These are phyloP conservation scores for Lentinula lateritia DNA, from an alignment of 768 basidiomycete genomes.

Conservation along the genomic window DNA sequence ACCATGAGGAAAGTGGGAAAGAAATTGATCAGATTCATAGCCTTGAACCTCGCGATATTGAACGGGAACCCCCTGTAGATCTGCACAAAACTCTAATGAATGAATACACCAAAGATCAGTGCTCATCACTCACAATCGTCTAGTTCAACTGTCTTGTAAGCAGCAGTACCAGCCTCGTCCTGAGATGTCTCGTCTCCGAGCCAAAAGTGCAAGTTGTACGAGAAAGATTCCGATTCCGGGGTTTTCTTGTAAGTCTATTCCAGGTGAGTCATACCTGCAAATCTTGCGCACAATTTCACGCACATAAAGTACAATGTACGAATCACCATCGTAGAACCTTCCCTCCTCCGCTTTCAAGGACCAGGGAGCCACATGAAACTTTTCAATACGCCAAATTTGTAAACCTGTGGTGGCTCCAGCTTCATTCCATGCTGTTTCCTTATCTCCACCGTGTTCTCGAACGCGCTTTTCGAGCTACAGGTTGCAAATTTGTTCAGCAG, in stretches of 20 bases:
- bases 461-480: slow-evolving; percentile 52
- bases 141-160: slow-evolving; percentile 62
- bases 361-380: slow-evolving; percentile 51
- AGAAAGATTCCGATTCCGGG: slow-evolving; percentile 39
- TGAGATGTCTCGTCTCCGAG: slow-evolving; percentile 52
- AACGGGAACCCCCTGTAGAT: slow-evolving; percentile 49
- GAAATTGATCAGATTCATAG: slow-evolving; percentile 46
- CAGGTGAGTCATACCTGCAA: not conserved
- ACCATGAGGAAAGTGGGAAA: slow-evolving; percentile 40
- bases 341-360: slow-evolving; percentile 44
- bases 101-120: not conserved
- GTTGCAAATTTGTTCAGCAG: not conserved
- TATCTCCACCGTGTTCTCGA: slow-evolving; percentile 44
- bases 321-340: slow-evolving; percentile 60
- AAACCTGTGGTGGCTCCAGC: slow-evolving; percentile 39
- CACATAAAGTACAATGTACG: slow-evolving; percentile 60
- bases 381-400: slow-evolving; percentile 56
- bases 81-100: slow-evolving; percentile 21
- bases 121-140: slow-evolving; percentile 46
- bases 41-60: slow-evolving; percentile 61
- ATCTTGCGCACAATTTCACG: slow-evolving; percentile 12
- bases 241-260: slow-evolving; percentile 52
- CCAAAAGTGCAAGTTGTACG: slow-evolving; percentile 64
- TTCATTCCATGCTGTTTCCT: slow-evolving; percentile 44
- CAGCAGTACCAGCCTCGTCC: slow-evolving; percentile 53